These are phyloP conservation scores for Populus hybrid DNA, from an alignment of 441 rosid species.

Conservation along the genomic window DNA sequence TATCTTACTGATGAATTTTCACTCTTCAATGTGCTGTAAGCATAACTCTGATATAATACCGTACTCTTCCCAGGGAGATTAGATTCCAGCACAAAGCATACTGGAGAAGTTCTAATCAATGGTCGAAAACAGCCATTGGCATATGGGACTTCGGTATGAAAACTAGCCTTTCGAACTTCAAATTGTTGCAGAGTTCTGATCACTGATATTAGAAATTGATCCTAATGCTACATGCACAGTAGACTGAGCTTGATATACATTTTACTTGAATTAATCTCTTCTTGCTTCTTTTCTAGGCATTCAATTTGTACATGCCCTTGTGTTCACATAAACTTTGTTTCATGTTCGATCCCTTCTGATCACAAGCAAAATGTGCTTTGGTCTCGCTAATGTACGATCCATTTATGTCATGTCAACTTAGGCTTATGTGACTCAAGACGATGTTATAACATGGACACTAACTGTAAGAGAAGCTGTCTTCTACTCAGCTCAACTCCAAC, in stretches of 20 bases:
- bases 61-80: conserved; percentile 33
- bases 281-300: neutral
- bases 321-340: neutral
- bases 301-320: neutral
- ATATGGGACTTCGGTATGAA: conserved; percentile 47
- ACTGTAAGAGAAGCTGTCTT: conserved; percentile 43
- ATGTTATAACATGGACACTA: conserved; percentile 23
- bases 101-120: conserved; percentile 46
- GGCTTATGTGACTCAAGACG: conserved; percentile 64
- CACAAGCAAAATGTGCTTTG: neutral
- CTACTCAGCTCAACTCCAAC: conserved; percentile 52
- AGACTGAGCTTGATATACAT: no score
- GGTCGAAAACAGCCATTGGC: conserved; percentile 43
- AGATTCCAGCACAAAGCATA: conserved; percentile 34
- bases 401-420: neutral
- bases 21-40: neutral
- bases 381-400: neutral
- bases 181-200: neutral
- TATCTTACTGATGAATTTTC: neutral
- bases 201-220: neutral
- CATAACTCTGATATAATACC: neutral
- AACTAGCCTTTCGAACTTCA: neutral
- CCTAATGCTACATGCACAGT: no score
- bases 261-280: neutral
- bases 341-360: neutral